A percentile compares a stretch with the other conserved stretches of the same genome.
phyloP scores from a whole-genome alignment of 1,284 basidiomycete genomes.

The Ceratobasidium sp. region DNA sequence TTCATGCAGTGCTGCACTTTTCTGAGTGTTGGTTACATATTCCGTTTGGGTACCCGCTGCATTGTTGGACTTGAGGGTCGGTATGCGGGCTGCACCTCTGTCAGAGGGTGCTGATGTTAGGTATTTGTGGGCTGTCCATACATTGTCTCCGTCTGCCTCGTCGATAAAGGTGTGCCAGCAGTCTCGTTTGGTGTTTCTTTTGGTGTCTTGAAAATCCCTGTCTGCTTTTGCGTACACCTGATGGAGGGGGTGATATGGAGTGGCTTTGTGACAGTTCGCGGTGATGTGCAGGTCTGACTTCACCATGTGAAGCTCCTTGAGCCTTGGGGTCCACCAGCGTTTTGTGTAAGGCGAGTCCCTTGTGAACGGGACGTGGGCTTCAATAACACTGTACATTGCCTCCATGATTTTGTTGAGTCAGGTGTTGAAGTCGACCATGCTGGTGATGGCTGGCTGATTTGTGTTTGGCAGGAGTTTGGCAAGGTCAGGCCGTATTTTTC shows the following conservation, averaged over 20 bases:
- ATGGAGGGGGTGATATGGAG: neutral
- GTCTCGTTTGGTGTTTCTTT: conserved; percentile 11
- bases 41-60: neutral
- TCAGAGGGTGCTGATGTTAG: neutral
- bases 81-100: conserved; percentile 25
- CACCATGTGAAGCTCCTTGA: conserved; percentile 35
- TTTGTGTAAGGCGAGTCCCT: conserved; percentile 15
- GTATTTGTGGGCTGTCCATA: conserved; percentile 46
- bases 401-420: conserved; percentile 25
- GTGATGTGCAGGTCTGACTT: conserved; percentile 21
- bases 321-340: conserved; percentile 42
- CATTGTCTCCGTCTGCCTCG: conserved; percentile 26
- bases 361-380: conserved; percentile 21
- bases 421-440: neutral
- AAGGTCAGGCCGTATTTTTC: conserved; percentile 1
- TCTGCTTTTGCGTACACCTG: neutral
- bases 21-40: conserved; percentile 27
- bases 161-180: conserved; percentile 46
- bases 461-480: neutral
- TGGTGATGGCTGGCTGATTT: neutral
- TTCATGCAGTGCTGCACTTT: conserved; percentile 24
- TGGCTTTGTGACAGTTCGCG: conserved; percentile 15
- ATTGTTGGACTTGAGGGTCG: conserved; percentile 23
- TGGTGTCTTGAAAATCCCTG: neutral
- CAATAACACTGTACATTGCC: conserved; percentile 3